phyloP scores from a whole-genome alignment of 306 rosid species.

The Cucurbita ficifolia region DNA sequence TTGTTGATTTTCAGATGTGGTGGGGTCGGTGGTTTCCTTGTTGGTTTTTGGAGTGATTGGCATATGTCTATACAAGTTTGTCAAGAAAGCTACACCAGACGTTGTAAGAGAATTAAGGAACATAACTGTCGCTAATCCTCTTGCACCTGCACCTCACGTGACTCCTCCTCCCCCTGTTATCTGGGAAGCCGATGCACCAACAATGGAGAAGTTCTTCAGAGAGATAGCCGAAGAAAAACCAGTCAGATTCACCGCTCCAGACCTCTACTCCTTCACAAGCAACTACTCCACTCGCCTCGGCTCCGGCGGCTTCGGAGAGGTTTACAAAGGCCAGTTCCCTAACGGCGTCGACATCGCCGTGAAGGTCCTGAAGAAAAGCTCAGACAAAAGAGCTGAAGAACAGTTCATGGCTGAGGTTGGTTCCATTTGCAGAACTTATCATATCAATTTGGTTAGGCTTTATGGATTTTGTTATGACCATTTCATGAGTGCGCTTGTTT shows the following conservation, averaged over 20 bases:
- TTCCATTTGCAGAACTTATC: conserved; percentile 22
- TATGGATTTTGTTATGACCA: conserved; percentile 31
- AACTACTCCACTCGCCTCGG: conserved; percentile 12
- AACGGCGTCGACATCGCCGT: conserved; percentile 27
- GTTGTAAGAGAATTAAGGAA: not conserved
- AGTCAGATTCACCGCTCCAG: not conserved
- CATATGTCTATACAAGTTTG: not conserved
- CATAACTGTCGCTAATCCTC: too few relatives aligned
- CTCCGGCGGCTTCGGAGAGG: conserved; percentile 34
- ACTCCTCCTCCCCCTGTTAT: too few relatives aligned
- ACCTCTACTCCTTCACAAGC: not conserved
- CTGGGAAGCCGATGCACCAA: not conserved
- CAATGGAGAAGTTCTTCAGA: not conserved
- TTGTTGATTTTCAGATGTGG: not conserved
- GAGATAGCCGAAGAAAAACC: not conserved
- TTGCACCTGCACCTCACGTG: too few relatives aligned
- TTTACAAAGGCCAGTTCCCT: conserved; percentile 24
- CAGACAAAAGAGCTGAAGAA: conserved; percentile 20
- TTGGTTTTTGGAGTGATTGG: not conserved
- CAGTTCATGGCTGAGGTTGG: conserved; percentile 31
- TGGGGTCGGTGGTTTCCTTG: not conserved
- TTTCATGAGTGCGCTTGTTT: conserved; percentile 28
- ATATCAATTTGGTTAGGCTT: conserved; percentile 25
- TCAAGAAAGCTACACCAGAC: not conserved
- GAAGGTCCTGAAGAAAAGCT: conserved; percentile 21